Evolutionary conservation across 495 filamentous ascomycete species (phyloP).

Genomic region (Penicillium egyptiacum): DNA sequence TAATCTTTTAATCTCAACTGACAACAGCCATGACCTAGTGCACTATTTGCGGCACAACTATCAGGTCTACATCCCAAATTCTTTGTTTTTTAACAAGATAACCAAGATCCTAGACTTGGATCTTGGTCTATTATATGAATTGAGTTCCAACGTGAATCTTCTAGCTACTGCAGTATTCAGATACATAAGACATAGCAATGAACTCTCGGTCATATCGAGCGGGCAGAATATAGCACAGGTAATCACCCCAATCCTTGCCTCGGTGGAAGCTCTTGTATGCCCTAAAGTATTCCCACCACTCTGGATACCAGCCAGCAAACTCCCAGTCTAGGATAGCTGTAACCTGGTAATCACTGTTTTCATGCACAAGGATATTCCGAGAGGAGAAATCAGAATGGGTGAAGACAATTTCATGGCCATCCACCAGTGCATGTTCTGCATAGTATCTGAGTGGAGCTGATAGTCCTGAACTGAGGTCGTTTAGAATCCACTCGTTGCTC

Average conservation of each 20-base stretch:
- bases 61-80: too few species aligned
- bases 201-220: background rate
- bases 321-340: conserved; percentile 19
- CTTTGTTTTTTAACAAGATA: too few species aligned
- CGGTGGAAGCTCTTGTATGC: background rate
- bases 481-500: conserved; percentile 25
- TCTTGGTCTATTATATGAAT: too few species aligned
- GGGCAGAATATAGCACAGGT: background rate
- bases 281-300: conserved; percentile 11
- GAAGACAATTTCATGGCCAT: conserved; percentile 25
- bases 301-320: conserved; percentile 17
- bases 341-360: conserved; percentile 6
- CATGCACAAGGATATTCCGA: conserved; percentile 20
- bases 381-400: conserved; percentile 18
- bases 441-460: conserved; percentile 17
- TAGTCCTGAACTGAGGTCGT: conserved; percentile 5
- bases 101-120: too few species aligned
- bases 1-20: too few species aligned
- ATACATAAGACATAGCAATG: background rate
- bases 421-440: conserved; percentile 18
- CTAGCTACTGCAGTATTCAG: background rate
- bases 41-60: too few species aligned
- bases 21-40: too few species aligned
- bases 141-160: too few species aligned
- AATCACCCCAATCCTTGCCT: background rate